Base-by-base conservation (phyloP, 2,329 filamentous ascomycete species). In the Penicillium sp. region DNA sequence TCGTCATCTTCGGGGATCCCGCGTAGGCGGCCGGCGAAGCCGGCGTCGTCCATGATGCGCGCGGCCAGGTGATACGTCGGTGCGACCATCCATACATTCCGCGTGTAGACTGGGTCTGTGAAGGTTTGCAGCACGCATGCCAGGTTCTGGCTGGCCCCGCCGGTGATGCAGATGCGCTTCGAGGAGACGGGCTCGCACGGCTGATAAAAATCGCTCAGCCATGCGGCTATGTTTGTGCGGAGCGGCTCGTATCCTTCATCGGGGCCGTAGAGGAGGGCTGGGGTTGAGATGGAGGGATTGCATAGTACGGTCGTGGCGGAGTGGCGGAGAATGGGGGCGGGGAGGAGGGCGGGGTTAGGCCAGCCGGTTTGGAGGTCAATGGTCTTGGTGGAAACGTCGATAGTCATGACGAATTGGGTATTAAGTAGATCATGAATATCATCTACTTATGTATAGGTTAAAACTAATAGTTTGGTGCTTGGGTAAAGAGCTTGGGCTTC, bases 31-130 rank as follows among this genome's bases (percentile, higher is more conserved):
- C 77, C 78, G 4, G 74, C 73, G 57, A 95, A 88, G 1, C 88
- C 85, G 5, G 83, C 76, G 68, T 96, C 90, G 51, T 86, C 82
- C 61, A 95, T 89, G 49, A 95, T 87, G n/a, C 83, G 77, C 61
- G 86, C 89, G 0, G 83, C 86, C n/a, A 95, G 75, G 68, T 88
- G 86, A 64, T 95, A 95, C 41, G 84, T 85, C 4, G 90, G 90
- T 19, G 85, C 82, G 2, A 89, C 81, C 68, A 90, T 79, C 85
- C 87, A 95, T 9, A 95, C 75, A 57, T 81, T 81, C 40, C 78
- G 75, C 1, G 90, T 95, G 61, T 83, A 84, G 2, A 75, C 69
- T 1, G 87, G 85, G 65, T 95, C 90, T 0, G 88, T 86, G 63
- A 85, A 95, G 28, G 85, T 85, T 66, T 85, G 81, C 43, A 95